Base-by-base conservation (phyloP, 169 alveolate species). In the Miamiensis avidus region DNA sequence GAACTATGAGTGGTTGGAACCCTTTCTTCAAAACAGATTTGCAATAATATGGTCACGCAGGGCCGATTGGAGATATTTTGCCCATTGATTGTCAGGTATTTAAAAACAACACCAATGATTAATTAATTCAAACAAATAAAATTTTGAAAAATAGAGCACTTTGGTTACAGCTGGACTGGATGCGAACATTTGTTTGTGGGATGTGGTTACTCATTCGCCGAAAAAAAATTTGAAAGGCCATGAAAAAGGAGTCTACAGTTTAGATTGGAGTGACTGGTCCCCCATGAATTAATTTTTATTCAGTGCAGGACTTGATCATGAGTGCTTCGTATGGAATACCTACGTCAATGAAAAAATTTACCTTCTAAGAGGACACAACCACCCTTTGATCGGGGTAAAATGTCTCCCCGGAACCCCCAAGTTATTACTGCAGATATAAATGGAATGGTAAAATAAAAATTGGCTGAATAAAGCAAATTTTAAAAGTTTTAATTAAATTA, bases 401-500 rank as follows among this genome's bases (percentile, higher is more conserved):
- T 88, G 93, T 32, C 81, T 95, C n/a, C 92, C 92, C 32, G 92
- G 92, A 6, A 90, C 96, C 31, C 90, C 89, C 89, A 95, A 91
- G 91, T 95, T 49, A 86, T 95, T 16, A 93, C 98, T 6, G 98
- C 96, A 26, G 98, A 95, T 91, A 94, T 95, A 15, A 88, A 93
- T 29, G 98, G 98, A 4, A 92, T 95, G 94, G 93, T 95, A 75
- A 49, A 49, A 4, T 11, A 49, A n/a, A n/a, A n/a, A n/a, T n/a
- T n/a, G n/a, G n/a, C n/a, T 49, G 4, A 11, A 4, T 49, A 49
- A 49, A 49, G 4, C 69, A 49, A 4, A 11, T 49, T 49, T 49
- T 11, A 11, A 11, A 4, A 49, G 4, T 49, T 49, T 49, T 49
- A 11, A 49, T 49, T 49, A 49, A 20, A 49, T 49, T 49, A 11